Evolutionary conservation across 805 yeast species (phyloP).

Genomic region (fission yeast (Schizosaccharomyces pombe)): DNA sequence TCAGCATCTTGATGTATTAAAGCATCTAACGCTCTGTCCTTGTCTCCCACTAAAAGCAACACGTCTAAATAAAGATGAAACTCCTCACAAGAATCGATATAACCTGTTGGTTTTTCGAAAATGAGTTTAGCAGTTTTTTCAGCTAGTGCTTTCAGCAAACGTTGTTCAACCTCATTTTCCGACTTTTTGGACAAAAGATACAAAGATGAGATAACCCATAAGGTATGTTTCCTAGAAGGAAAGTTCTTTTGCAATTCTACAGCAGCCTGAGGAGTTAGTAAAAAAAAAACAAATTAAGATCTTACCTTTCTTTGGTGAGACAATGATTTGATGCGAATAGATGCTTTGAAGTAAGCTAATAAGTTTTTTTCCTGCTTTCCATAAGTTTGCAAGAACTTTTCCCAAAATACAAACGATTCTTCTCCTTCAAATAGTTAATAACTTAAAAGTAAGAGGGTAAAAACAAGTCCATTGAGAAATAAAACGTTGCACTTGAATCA

Average conservation of each 20-base stretch:
- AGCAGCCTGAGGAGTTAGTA: not conserved
- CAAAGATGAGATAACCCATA: not conserved
- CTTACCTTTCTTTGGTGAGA: not conserved
- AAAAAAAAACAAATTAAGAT: not conserved
- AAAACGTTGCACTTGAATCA: too few relatives aligned
- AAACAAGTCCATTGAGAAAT: too few relatives aligned
- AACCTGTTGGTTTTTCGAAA: not conserved
- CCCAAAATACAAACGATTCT: not conserved
- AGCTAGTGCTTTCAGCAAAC: not conserved
- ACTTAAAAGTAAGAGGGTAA: too few relatives aligned
- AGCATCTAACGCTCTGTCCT: not conserved
- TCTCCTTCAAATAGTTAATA: not conserved
- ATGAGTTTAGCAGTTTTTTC: not conserved
- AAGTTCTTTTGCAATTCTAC: not conserved
- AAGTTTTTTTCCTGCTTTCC: not conserved
- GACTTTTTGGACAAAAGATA: not conserved
- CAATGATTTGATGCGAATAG: not conserved
- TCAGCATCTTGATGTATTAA: not conserved
- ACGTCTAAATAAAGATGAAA: not conserved
- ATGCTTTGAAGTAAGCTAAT: not conserved
- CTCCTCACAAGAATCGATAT: not conserved
- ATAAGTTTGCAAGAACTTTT: not conserved
- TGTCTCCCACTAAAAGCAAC: not conserved
- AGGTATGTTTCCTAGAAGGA: not conserved
- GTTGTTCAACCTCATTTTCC: not conserved